phyloP scores from a whole-genome alignment of 129 eudicot genomes.

The Apium graveolens region DNA sequence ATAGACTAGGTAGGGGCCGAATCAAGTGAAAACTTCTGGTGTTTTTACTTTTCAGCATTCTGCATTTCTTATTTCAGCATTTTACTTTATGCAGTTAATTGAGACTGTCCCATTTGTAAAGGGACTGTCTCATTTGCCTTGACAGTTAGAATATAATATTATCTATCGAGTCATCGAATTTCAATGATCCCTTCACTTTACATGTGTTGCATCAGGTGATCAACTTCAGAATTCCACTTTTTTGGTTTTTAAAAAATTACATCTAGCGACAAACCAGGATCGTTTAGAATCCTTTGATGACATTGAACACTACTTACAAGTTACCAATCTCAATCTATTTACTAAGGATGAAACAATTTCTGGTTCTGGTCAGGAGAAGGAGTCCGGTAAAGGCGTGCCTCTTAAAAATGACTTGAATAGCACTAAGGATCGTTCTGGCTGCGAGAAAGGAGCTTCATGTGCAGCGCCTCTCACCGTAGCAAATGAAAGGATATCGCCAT shows the following conservation, averaged over 20 bases:
- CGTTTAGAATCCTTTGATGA: background rate
- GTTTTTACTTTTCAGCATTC: no score
- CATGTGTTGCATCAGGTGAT: background rate
- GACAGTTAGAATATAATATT: no score
- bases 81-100: no score
- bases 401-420: conserved; percentile 44
- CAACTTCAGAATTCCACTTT: background rate
- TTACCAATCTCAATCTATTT: background rate
- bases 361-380: conserved; percentile 7
- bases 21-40: no score
- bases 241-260: background rate
- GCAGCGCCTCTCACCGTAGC: conserved; percentile 36
- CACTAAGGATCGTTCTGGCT: conserved; percentile 43
- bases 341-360: background rate
- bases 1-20: no score
- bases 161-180: no score
- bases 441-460: conserved; percentile 49
- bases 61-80: no score
- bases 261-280: background rate
- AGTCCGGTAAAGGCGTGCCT: conserved; percentile 30
- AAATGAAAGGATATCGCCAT: conserved; percentile 46
- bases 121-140: no score
- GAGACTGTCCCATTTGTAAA: no score
- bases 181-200: background rate
- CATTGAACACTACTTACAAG: background rate